Base-by-base conservation (phyloP, 1,139 yeast genomes). In the Debaryomyces coudertii region DNA sequence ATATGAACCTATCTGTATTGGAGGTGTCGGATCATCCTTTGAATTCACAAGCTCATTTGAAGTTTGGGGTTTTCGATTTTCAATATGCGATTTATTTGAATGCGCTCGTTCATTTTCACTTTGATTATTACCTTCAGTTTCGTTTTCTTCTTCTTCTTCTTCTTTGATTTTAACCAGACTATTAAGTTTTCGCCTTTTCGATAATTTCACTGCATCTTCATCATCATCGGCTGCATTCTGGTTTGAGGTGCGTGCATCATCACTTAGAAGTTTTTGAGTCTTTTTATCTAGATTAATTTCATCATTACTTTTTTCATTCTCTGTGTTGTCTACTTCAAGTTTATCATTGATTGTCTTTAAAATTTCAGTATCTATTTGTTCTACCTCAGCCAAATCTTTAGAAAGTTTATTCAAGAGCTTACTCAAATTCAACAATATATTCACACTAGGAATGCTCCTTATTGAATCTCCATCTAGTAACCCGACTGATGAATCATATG, bases 401-500 rank as follows among this genome's bases (percentile, higher is more conserved):
- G 77, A 67, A 47, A 85, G 62, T 42, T 76, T 78, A 20, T 69
- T 71, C 44, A 85, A 60, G 30, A 76, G 65, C 50, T 74, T 76
- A 58, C 71, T 72, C 47, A 83, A 59, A 39, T 76, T 73, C 27
- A 69, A 66, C 34, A 85, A 66, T 2, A 74, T 68, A 36, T 71
- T 66, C 25, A 76, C 60, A 36, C 63, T 68, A 2, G 89, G 87
- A 1, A 77, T 62, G 22, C 67, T 66, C 28, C 78, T 66, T 1
- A 79, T 69, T 15, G 76, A 62, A 23, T 80, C 83, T 0, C 92
- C 90, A 51, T 77, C 84, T 28, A 85, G 64, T 43, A 80, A 61
- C 1, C 90, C 90, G 12, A 77, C 69, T 30, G 81, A 79, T 6
- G 79, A 69, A 55, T 84, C 88, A 56, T 81, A 85, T 1, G 78